These are phyloP conservation scores for Suhomyces sp. DNA, from an alignment of 805 yeast genomes.

Conservation along the genomic window DNA sequence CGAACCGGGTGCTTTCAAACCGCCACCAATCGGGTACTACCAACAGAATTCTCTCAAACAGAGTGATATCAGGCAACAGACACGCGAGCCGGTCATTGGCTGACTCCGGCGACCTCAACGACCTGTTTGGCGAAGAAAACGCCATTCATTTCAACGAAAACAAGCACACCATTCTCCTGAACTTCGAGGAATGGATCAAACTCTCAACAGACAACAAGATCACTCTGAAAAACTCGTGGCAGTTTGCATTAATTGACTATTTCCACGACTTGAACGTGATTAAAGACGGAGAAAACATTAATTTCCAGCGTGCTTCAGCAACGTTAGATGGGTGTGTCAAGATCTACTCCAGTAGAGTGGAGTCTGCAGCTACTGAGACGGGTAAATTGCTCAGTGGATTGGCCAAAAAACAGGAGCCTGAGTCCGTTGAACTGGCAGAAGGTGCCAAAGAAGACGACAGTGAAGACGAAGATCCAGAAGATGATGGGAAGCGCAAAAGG, in stretches of 20 bases:
- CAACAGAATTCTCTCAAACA: slow-evolving; percentile 4
- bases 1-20: slow-evolving; percentile 12
- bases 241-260: slow-evolving; percentile 86
- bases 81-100: slow-evolving; percentile 9
- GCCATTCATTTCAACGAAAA: slow-evolving; percentile 44
- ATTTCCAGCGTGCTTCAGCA: slow-evolving; percentile 36
- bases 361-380: slow-evolving; percentile 37
- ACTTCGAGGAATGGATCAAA: slow-evolving; percentile 52
- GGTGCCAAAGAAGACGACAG: slow-evolving; percentile 8
- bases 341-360: slow-evolving; percentile 36
- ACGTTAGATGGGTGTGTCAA: slow-evolving; percentile 39
- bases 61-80: slow-evolving; percentile 4
- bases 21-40: neutral
- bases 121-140: slow-evolving; percentile 26
- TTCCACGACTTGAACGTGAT: slow-evolving; percentile 79
- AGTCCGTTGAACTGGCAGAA: slow-evolving; percentile 7
- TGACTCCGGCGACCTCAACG: slow-evolving; percentile 9
- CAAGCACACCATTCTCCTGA: slow-evolving; percentile 41
- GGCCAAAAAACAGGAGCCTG: slow-evolving; percentile 15
- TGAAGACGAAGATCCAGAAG: slow-evolving; percentile 19
- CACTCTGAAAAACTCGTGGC: slow-evolving; percentile 85
- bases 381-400: slow-evolving; percentile 33
- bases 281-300: slow-evolving; percentile 61
- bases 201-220: slow-evolving; percentile 56
- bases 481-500: slow-evolving; percentile 24